Conservation (phyloP, 768 basidiomycete species). For the Kwoniella europaea region DNA sequence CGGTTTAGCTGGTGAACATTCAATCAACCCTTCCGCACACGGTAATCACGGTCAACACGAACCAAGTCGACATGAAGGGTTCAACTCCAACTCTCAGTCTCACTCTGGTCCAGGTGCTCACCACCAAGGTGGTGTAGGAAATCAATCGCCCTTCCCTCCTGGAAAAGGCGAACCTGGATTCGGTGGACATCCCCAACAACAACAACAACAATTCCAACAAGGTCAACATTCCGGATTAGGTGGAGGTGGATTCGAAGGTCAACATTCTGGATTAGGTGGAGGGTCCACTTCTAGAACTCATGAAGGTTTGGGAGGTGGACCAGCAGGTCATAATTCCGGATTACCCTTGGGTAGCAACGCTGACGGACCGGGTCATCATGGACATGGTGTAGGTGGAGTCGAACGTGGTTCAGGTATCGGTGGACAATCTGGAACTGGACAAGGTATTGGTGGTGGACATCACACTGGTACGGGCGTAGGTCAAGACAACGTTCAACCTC, state of each 20-base stretch:
- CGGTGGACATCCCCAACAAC: conserved; percentile 14
- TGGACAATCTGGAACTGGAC: background rate
- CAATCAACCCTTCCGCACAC: background rate
- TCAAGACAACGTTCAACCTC: conserved; percentile 2
- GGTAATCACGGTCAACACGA: background rate
- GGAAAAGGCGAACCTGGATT: conserved; percentile 5
- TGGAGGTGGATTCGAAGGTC: background rate
- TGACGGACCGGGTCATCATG: conserved; percentile 7
- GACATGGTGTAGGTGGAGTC: background rate
- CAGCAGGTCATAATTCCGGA: too few species aligned
- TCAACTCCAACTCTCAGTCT: conserved; percentile 3
- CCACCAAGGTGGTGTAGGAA: background rate
- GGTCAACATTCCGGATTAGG: conserved; percentile 6
- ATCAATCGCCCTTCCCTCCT: conserved; percentile 4
- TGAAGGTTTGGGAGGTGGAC: background rate
- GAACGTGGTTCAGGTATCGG: background rate
- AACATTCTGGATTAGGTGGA: conserved; percentile 4
- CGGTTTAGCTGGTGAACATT: conserved; percentile 14
- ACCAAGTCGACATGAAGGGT: background rate
- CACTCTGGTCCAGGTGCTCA: background rate
- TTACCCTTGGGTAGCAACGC: background rate
- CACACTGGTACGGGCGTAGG: background rate
- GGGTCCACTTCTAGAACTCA: background rate
- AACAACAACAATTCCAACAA: conserved; percentile 11
- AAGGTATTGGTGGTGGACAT: background rate